Conservation (phyloP, 2,329 filamentous ascomycete genomes). For the Penicillium italicum region DNA sequence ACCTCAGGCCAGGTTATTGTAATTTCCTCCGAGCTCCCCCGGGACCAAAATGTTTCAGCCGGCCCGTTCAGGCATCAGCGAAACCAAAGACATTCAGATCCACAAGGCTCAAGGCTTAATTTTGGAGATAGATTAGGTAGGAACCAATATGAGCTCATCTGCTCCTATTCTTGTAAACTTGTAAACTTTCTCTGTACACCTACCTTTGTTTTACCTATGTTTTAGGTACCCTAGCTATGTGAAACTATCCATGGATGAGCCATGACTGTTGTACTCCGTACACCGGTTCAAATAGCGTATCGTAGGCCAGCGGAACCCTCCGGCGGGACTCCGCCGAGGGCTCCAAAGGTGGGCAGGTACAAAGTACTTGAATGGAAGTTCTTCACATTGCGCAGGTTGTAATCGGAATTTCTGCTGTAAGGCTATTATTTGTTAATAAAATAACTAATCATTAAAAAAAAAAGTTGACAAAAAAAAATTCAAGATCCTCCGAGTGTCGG, state of each 20-base stretch:
- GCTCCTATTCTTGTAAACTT: background rate
- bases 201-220: too few relatives aligned
- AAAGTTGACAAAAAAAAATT: background rate
- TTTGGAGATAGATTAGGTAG: constrained; percentile 7
- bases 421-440: background rate
- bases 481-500: background rate
- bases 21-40: background rate
- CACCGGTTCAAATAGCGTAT: background rate
- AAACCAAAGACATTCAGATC: constrained; percentile 4
- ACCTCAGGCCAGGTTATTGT: background rate
- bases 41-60: constrained; percentile 6
- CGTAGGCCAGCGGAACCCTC: constrained; percentile 16
- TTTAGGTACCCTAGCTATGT: too few relatives aligned
- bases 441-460: background rate
- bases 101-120: constrained; percentile 19
- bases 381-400: background rate
- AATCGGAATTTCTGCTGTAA: background rate
- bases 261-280: background rate
- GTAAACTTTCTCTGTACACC: too few relatives aligned
- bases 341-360: background rate
- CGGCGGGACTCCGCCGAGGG: constrained; percentile 22
- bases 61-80: constrained; percentile 14
- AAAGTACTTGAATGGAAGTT: background rate
- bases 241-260: background rate
- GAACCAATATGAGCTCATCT: background rate